Evolutionary conservation across 1,139 yeast genomes (phyloP).

Genomic region (Lodderomyces metapsilosis): DNA sequence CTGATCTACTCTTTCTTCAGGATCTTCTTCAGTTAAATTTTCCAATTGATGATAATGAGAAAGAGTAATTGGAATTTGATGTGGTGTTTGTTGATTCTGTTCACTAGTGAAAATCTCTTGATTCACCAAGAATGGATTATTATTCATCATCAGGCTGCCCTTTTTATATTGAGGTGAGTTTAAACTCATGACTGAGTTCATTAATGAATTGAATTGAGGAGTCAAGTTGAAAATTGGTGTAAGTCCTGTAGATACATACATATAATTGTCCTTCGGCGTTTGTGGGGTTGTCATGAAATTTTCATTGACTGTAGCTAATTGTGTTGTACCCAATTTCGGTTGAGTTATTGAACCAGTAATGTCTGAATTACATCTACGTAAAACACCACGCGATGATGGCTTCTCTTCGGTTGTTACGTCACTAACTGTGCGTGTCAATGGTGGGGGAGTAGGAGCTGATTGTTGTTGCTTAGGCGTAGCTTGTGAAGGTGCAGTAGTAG

Average conservation of each 20-base stretch:
- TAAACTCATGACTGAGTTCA: conserved; percentile 39
- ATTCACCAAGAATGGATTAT: conserved; percentile 27
- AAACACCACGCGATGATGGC: conserved; percentile 14
- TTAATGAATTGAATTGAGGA: conserved; percentile 44
- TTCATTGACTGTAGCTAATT: conserved; percentile 20
- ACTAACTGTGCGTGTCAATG: neutral
- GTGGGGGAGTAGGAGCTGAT: too few species aligned
- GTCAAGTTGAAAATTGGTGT: conserved; percentile 43
- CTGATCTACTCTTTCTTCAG: conserved; percentile 5
- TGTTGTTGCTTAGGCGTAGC: conserved; percentile 2
- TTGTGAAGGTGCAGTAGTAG: neutral
- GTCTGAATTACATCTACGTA: conserved; percentile 35
- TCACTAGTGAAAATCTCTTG: conserved; percentile 29
- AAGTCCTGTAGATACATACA: conserved; percentile 29
- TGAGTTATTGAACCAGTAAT: conserved; percentile 20
- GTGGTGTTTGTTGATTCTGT: conserved; percentile 5
- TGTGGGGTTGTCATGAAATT: conserved; percentile 22
- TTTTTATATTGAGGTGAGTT: conserved; percentile 34
- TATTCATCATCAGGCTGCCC: too few species aligned
- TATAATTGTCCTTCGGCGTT: conserved; percentile 39
- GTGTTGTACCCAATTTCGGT: conserved; percentile 6
- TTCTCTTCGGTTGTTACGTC: conserved; percentile 8
- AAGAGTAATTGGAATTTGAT: neutral
- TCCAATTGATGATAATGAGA: conserved; percentile 6
- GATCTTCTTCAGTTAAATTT: conserved; percentile 6